Base-by-base conservation (phyloP, 192 early-diverging fungal genomes). In the Backusella liffmaniae region DNA sequence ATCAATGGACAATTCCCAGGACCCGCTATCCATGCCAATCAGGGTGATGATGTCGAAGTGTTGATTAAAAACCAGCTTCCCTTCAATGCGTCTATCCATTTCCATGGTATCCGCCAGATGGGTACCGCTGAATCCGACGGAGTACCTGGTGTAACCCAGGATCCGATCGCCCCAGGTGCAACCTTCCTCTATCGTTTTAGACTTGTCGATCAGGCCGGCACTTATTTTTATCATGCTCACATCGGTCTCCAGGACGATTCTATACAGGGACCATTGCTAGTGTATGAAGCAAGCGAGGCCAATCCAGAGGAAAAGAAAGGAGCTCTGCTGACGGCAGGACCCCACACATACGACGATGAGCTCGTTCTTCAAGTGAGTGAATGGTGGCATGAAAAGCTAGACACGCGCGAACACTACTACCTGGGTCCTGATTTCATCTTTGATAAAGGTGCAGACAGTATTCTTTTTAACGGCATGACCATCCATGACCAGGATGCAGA, bases 111-210 rank as follows among this genome's bases (percentile, higher is more conserved):
- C 21, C 83, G 78, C 0, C 85, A 86, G 72, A 36, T 72, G 0
- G 71, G 70, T 12, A 77, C 84, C 2, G 75, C 70, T 4, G 83
- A 79, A 35, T 80, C 82, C 10, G 88, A 89, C 32, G 87, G 88
- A 49, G 85, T 86, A 12, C 90, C 93, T 16, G 91, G 89, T 21
- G 84, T 90, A 82, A 93, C 88, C 65, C 85, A 88, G 36, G 77
- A 80, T 73, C 84, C 87, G 2, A 89, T 89, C 44, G 79, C 79
- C 3, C 75, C 87, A 10, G 82, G 84, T 1, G 66, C 66, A 13
- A 77, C 72, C 13, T 89, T 81, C 56, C 77, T 81, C 1, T 81
- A 87, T 68, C 79, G 83, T 3, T 89, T 89, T 41, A 78, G 75
- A 13, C 77, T 82, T 0, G 36, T 73, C 21, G 51, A 84, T 9